Percentiles rank a stretch among this genome's conserved stretches.
Evolutionary conservation across 2,329 filamentous ascomycete genomes (phyloP).

Genomic region (Fusarium cicatricum): DNA sequence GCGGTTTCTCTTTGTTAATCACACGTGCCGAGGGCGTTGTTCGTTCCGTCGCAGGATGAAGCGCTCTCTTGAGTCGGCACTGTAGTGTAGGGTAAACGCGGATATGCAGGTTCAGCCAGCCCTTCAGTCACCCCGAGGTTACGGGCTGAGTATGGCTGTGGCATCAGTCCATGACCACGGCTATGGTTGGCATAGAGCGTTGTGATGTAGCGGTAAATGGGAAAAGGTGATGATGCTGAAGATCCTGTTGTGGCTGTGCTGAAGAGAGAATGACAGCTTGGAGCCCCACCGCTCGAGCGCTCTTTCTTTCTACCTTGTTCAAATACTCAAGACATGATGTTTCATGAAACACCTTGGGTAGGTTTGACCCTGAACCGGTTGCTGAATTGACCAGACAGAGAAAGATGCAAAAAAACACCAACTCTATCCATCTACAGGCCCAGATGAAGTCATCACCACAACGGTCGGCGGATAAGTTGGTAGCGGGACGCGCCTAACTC

Average conservation of each 20-base stretch:
- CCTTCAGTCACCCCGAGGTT: too few relatives aligned
- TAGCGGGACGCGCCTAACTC: constrained; percentile 20
- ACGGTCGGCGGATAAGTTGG: not conserved
- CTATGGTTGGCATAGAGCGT: too few relatives aligned
- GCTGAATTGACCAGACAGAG: not conserved
- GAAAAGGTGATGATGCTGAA: too few relatives aligned
- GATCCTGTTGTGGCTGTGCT: too few relatives aligned
- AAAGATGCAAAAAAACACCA: not conserved
- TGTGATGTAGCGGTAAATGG: too few relatives aligned
- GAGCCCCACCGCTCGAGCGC: too few relatives aligned
- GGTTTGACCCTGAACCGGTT: not conserved
- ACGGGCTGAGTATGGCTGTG: too few relatives aligned
- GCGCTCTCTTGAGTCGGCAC: constrained; percentile 2
- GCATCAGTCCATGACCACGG: too few relatives aligned
- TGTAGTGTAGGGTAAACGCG: constrained; percentile 16
- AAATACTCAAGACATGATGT: too few relatives aligned
- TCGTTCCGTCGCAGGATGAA: not conserved
- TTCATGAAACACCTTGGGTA: too few relatives aligned
- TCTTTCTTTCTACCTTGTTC: not conserved
- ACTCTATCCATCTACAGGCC: not conserved
- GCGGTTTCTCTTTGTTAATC: constrained; percentile 3
- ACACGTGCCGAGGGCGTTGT: constrained; percentile 1
- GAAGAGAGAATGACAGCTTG: too few relatives aligned
- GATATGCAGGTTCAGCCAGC: too few relatives aligned
- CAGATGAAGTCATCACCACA: not conserved